Percentiles rank a stretch among this genome's conserved stretches.
Evolutionary conservation across 2,329 filamentous ascomycete species (phyloP).

Genomic region (Neonectria sp.): DNA sequence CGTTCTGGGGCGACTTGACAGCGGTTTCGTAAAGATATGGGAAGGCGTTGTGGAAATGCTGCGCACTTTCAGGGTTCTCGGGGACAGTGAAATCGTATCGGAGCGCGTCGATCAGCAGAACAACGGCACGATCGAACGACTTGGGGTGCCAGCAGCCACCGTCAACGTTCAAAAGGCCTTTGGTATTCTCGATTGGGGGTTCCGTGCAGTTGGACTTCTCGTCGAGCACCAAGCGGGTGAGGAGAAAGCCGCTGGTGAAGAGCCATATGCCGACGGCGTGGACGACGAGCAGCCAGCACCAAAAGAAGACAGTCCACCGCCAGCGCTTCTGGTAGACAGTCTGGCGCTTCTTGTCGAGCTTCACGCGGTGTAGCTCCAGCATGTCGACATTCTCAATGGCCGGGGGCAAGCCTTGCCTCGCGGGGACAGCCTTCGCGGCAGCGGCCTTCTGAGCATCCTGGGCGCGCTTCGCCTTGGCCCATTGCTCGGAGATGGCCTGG

Average conservation of each 20-base stretch:
- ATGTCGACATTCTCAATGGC: conserved; percentile 54
- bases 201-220: conserved; percentile 79
- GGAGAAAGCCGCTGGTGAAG: conserved; percentile 94
- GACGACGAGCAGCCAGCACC: conserved; percentile 78
- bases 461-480: conserved; percentile 66
- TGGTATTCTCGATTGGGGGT: conserved; percentile 73
- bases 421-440: conserved; percentile 48
- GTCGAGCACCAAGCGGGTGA: conserved; percentile 86
- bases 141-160: conserved; percentile 96
- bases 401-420: conserved; percentile 48
- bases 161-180: conserved; percentile 60
- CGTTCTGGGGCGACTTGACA: conserved; percentile 80
- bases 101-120: conserved; percentile 92
- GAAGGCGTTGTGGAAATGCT: conserved; percentile 86
- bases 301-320: conserved; percentile 76
- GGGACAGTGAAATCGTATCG: conserved; percentile 98
- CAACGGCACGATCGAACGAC: conserved; percentile 90
- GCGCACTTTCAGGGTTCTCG: conserved; percentile 58
- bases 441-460: conserved; percentile 61
- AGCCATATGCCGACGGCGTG: conserved; percentile 89
- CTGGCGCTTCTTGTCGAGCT: conserved; percentile 65
- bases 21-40: conserved; percentile 90
- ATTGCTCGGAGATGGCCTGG: conserved; percentile 68
- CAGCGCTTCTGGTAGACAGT: conserved; percentile 67
- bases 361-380: conserved; percentile 61